Base-by-base conservation (phyloP, 495 filamentous ascomycete species). In the Lepidopterella palustris region DNA sequence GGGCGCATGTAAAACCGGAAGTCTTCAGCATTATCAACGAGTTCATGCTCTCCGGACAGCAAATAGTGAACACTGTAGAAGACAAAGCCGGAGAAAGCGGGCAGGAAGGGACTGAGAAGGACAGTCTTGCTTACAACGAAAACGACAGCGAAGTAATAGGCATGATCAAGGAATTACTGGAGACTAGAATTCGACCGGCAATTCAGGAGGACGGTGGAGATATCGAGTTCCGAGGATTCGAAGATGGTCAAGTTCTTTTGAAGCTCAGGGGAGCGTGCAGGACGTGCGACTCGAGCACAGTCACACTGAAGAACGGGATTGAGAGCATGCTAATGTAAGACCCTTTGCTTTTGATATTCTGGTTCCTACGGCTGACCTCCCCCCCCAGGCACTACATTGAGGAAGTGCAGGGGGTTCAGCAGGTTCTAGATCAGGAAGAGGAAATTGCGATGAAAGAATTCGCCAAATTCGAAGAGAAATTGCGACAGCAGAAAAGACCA, bases 101-200 rank as follows among this genome's bases (percentile, higher is more conserved):
- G 0, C 80, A 87, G 58, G 80, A 79, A 47, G 77, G 77, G 4
- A 78, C 70, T 8, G 78, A 82, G 64, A 70, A 72, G 28, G 88
- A 95, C 66, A 89, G 83, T 45, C 77, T 95, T 27, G 77, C 76
- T 42, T 95, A 87, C 68, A 82, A 90, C 63, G 89, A 92, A 66
- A 84, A 90, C 49, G 93, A 98, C 67, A 87, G 84, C 61, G 93
- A 98, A 72, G 90, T 96, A 9, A 84, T 97, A 26, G 84, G 88
- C 56, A 97, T 97, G 93, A 96, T 98, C 73, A 96, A 97, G 74
- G 93, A 98, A 75, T 75, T 98, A n/a, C 75, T 98, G 53, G 95
- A 98, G 74, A 98, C 95, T 21, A 77, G 93, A 52, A 95, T 98
- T 66, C 78, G 93, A 40, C 93, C 93, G 1, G 86, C 93, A 4